A percentile compares a stretch with the other conserved stretches of the same genome.
Evolutionary conservation across 2,329 filamentous ascomycete genomes (phyloP).

Genomic region (Geoglossum cookeanum): DNA sequence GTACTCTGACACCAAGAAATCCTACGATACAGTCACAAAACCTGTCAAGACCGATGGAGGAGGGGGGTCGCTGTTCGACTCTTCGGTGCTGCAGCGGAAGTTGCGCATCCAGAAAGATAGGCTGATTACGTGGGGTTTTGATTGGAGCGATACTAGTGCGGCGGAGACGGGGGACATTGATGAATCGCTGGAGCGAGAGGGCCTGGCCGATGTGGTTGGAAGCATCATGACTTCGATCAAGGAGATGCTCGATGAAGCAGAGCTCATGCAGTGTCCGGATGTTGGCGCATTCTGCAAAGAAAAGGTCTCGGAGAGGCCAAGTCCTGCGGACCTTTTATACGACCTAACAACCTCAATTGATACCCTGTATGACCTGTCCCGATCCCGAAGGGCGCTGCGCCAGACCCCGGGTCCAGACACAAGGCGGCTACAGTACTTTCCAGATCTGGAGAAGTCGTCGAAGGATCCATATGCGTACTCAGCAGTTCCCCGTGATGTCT

Average conservation of each 20-base stretch:
- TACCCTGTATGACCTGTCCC: slow-evolving; percentile 57
- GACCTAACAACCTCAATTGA: slow-evolving; percentile 64
- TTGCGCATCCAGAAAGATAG: slow-evolving; percentile 65
- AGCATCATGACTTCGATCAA: slow-evolving; percentile 68
- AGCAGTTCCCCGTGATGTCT: neutral
- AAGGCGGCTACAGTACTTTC: slow-evolving; percentile 7
- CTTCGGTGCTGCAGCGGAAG: slow-evolving; percentile 53
- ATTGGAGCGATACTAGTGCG: slow-evolving; percentile 55
- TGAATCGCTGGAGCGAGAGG: slow-evolving; percentile 45
- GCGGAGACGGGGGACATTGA: slow-evolving; percentile 51
- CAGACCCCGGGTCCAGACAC: neutral
- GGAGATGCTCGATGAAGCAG: slow-evolving; percentile 58
- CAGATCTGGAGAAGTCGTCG: neutral
- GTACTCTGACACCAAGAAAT: slow-evolving; percentile 67
- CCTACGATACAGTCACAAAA: slow-evolving; percentile 51
- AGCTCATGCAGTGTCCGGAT: slow-evolving; percentile 44
- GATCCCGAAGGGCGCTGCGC: slow-evolving; percentile 35
- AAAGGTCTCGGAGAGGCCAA: slow-evolving; percentile 29
- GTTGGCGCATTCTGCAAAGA: slow-evolving; percentile 10
- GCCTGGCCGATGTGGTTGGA: slow-evolving; percentile 55
- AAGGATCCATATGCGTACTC: neutral
- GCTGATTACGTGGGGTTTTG: slow-evolving; percentile 58
- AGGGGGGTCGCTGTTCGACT: slow-evolving; percentile 37
- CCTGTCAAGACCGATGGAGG: slow-evolving; percentile 38
- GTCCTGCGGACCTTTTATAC: slow-evolving; percentile 43